Conservation (phyloP, 2,329 filamentous ascomycete species). For the Incumbomyces delicatus region DNA sequence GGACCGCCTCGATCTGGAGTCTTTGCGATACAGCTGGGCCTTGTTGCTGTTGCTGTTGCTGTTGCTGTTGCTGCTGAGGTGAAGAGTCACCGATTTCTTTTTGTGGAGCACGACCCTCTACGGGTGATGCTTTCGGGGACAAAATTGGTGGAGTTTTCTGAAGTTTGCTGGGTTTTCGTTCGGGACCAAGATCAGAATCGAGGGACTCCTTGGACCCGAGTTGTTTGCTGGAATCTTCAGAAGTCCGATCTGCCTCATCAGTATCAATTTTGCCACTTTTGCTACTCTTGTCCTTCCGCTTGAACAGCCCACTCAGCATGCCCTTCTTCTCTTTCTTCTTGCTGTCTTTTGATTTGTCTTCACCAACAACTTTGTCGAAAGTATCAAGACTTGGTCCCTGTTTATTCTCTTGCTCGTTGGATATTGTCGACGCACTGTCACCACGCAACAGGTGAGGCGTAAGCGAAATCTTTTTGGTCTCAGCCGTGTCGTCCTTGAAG, state of each 20-base stretch:
- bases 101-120: constrained; percentile 23
- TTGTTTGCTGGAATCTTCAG: constrained; percentile 46
- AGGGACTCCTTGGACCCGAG: constrained; percentile 36
- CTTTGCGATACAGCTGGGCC: constrained; percentile 5
- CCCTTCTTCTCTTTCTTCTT: constrained; percentile 65
- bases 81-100: constrained; percentile 23
- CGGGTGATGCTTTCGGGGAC: constrained; percentile 24
- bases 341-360: constrained; percentile 60
- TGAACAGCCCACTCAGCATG: constrained; percentile 62
- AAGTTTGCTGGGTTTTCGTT: constrained; percentile 56
- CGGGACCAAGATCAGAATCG: constrained; percentile 36
- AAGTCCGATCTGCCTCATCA: constrained; percentile 49
- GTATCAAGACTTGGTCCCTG: constrained; percentile 63
- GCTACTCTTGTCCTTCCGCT: constrained; percentile 53
- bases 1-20: constrained; percentile 9
- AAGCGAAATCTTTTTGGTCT: constrained; percentile 94
- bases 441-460: constrained; percentile 88
- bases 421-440: constrained; percentile 72
- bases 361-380: constrained; percentile 56
- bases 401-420: constrained; percentile 63
- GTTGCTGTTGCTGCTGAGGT: too few relatives aligned
- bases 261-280: constrained; percentile 38
- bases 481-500: constrained; percentile 89
- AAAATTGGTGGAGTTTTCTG: constrained; percentile 52
- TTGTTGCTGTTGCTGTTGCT: not conserved